These are phyloP conservation scores for Xenoacremonium recifei DNA, from an alignment of 2,329 filamentous ascomycete species.

Conservation along the genomic window DNA sequence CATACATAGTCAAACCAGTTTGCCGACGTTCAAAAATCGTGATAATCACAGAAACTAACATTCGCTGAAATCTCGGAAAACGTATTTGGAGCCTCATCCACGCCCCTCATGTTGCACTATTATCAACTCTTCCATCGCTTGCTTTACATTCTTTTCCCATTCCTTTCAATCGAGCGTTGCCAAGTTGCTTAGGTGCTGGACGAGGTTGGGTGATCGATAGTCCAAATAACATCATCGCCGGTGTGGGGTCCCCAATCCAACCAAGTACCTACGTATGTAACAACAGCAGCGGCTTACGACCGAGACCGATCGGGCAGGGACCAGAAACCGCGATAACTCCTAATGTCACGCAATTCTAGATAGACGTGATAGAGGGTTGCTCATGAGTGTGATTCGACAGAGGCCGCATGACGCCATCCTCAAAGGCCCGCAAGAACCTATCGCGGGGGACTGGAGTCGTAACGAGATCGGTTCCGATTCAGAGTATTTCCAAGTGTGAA, in stretches of 20 bases:
- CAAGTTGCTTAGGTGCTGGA: not conserved
- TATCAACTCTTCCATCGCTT: not conserved
- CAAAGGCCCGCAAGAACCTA: constrained; percentile 8
- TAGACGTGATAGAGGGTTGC: constrained; percentile 17
- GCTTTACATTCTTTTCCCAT: not conserved
- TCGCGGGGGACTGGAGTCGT: constrained; percentile 6
- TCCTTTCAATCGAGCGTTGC: not conserved
- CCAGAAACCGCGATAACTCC: constrained; percentile 5
- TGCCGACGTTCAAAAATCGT: not conserved
- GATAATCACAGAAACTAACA: not conserved
- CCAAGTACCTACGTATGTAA: not conserved
- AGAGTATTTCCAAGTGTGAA: not conserved
- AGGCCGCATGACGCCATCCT: constrained; percentile 20
- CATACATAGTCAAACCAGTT: not conserved
- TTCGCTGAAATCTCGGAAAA: no score
- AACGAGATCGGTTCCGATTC: constrained; percentile 8
- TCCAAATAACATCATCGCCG: constrained; percentile 26
- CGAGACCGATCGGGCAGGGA: constrained; percentile 17
- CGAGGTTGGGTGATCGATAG: constrained; percentile 23
- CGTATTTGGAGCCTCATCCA: no score
- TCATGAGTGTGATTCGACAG: constrained; percentile 17
- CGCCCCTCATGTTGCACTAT: no score
- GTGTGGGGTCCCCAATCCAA: constrained; percentile 12
- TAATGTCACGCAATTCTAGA: constrained; percentile 19
- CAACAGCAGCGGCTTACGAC: constrained; percentile 5